Evolutionary conservation across 768 basidiomycete species (phyloP).

Genomic region (Boletales sp.): DNA sequence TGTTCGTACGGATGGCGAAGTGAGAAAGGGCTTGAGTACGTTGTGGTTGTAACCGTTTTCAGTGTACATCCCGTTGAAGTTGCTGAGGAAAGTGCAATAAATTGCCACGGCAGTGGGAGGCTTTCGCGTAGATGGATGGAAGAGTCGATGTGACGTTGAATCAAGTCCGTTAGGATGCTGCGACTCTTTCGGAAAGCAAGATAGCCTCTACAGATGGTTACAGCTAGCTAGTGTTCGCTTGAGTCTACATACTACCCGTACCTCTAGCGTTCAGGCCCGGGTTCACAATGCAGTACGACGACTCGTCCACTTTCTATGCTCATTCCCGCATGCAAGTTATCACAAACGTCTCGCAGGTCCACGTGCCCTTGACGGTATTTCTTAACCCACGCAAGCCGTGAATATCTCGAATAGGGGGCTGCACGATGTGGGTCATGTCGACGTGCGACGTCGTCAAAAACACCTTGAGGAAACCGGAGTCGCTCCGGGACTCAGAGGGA

Average conservation of each 20-base stretch:
- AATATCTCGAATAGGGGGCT: conserved; percentile 3
- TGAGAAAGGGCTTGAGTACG: conserved; percentile 11
- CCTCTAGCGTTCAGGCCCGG: too few relatives aligned
- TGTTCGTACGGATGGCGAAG: conserved; percentile 14
- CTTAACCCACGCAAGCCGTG: background rate
- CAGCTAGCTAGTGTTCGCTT: too few relatives aligned
- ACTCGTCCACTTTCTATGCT: background rate
- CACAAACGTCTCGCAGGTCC: conserved; percentile 19
- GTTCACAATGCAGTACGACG: background rate
- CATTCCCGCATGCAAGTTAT: conserved; percentile 11
- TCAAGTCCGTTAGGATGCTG: too few relatives aligned
- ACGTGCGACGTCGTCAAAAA: conserved; percentile 19
- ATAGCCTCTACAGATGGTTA: too few relatives aligned
- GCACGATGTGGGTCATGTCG: conserved; percentile 14
- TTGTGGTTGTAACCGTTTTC: conserved; percentile 22
- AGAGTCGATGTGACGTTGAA: too few relatives aligned
- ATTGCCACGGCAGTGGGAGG: too few relatives aligned
- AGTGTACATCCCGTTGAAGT: too few relatives aligned
- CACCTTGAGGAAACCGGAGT: conserved; percentile 21
- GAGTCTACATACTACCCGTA: too few relatives aligned
- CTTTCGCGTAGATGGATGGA: too few relatives aligned
- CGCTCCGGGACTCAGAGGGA: background rate
- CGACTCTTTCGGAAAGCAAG: too few relatives aligned
- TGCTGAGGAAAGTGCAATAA: too few relatives aligned
- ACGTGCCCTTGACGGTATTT: conserved; percentile 4